These are phyloP conservation scores for Plectosphaerella plurivora DNA, from an alignment of 2,329 filamentous ascomycete genomes.

Conservation along the genomic window DNA sequence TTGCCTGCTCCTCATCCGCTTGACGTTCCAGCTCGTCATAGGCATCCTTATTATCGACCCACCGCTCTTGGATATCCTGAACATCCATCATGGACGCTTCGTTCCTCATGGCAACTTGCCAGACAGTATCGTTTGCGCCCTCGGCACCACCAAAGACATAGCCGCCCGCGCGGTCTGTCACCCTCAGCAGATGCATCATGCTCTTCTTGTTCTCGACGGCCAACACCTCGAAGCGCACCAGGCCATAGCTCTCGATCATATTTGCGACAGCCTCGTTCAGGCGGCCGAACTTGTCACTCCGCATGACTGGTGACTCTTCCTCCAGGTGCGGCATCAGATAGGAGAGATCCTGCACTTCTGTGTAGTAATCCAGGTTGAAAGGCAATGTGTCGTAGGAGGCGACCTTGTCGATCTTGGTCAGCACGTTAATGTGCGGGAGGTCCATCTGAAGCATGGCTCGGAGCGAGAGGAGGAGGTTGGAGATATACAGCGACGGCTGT, in stretches of 20 bases:
- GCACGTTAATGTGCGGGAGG: constrained; percentile 89
- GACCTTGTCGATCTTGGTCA: constrained; percentile 97
- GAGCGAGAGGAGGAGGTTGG: constrained; percentile 86
- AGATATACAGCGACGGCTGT: constrained; percentile 90
- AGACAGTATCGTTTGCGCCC: constrained; percentile 92
- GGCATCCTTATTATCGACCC: constrained; percentile 86
- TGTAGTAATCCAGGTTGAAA: constrained; percentile 96
- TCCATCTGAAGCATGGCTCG: constrained; percentile 98
- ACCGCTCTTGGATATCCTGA: constrained; percentile 89
- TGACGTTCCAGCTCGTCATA: constrained; percentile 77
- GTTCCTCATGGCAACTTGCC: constrained; percentile 89
- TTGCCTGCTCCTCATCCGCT: constrained; percentile 67
- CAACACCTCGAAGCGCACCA: constrained; percentile 89
- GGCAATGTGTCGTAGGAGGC: constrained; percentile 78
- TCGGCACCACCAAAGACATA: constrained; percentile 90
- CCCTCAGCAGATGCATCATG: constrained; percentile 86
- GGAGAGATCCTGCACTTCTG: constrained; percentile 88
- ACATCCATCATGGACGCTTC: constrained; percentile 73
- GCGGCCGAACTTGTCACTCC: constrained; percentile 71
- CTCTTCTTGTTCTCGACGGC: constrained; percentile 96
- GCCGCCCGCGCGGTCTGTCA: constrained; percentile 87
- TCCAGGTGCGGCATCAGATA: constrained; percentile 80
- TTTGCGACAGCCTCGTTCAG: constrained; percentile 84
- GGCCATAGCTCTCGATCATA: constrained; percentile 81
- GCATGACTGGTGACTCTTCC: constrained; percentile 67